These are phyloP conservation scores for Ascochyta pisi DNA, from an alignment of 2,329 filamentous ascomycete species.

Conservation along the genomic window DNA sequence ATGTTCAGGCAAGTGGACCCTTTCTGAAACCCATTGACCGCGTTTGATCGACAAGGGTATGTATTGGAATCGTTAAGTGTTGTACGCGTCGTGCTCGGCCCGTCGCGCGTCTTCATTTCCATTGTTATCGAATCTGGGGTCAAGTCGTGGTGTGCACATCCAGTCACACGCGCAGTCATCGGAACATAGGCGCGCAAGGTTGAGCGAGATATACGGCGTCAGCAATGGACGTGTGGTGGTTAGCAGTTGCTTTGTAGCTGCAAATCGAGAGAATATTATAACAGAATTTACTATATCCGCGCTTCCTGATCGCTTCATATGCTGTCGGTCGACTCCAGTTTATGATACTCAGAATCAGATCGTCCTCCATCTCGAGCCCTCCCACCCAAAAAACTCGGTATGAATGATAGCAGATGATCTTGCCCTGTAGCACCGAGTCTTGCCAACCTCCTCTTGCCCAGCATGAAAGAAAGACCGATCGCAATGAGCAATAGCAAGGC, in stretches of 20 bases:
- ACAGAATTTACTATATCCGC: not conserved
- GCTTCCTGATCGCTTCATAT: not conserved
- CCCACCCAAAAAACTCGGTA: not conserved
- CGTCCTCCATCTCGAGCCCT: not conserved
- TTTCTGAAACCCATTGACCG: conserved; percentile 17
- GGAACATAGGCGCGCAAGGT: not conserved
- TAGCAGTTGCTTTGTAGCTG: not conserved
- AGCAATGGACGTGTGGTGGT: not conserved
- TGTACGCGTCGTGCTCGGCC: conserved; percentile 16
- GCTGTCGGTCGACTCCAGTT: conserved; percentile 8
- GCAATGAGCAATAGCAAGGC: conserved; percentile 1
- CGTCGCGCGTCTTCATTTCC: conserved; percentile 5
- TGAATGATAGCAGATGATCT: not conserved
- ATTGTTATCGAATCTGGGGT: conserved; percentile 1
- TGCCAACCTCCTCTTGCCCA: conserved; percentile 9
- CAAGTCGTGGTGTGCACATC: not conserved
- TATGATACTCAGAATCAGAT: conserved; percentile 4
- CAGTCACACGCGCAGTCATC: not conserved
- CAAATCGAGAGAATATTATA: not conserved
- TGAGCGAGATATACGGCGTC: not conserved
- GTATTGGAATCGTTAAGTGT: conserved; percentile 8
- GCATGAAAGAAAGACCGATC: conserved; percentile 1
- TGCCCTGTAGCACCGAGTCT: not conserved
- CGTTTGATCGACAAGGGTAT: conserved; percentile 12
- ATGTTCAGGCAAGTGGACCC: conserved; percentile 15